These are phyloP conservation scores for Karstenula rhodostoma DNA, from an alignment of 2,329 filamentous ascomycete species.

Conservation along the genomic window DNA sequence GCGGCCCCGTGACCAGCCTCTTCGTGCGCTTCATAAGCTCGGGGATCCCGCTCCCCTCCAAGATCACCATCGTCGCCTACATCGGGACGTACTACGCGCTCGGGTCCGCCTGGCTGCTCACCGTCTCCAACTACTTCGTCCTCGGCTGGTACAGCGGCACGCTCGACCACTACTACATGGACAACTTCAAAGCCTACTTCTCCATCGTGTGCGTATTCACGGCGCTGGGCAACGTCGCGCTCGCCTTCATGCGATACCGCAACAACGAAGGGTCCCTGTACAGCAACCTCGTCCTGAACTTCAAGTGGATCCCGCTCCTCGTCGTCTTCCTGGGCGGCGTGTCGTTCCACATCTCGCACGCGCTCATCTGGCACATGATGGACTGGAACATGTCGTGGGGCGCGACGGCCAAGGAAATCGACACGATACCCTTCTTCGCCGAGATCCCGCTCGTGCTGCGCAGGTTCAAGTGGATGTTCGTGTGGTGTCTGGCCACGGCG, in stretches of 20 bases:
- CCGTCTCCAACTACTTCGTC: slow-evolving; percentile 73
- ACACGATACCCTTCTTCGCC: slow-evolving; percentile 84
- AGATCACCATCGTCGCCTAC: slow-evolving; percentile 75
- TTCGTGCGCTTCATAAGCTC: slow-evolving; percentile 68
- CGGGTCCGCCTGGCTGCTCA: slow-evolving; percentile 71
- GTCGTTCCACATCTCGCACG: slow-evolving; percentile 81
- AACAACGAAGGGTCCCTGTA: slow-evolving; percentile 63
- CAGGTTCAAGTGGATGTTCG: slow-evolving; percentile 73
- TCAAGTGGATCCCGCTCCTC: slow-evolving; percentile 71
- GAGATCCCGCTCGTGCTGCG: slow-evolving; percentile 81
- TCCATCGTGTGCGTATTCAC: slow-evolving; percentile 72
- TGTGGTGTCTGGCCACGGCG: slow-evolving; percentile 67
- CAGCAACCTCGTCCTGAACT: slow-evolving; percentile 61
- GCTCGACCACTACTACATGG: slow-evolving; percentile 81
- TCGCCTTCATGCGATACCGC: slow-evolving; percentile 71
- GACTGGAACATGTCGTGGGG: slow-evolving; percentile 88
- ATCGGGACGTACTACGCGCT: slow-evolving; percentile 78
- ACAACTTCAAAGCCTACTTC: slow-evolving; percentile 74
- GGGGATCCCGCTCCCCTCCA: slow-evolving; percentile 70
- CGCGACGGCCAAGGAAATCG: slow-evolving; percentile 81
- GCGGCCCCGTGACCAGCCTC: slow-evolving; percentile 71
- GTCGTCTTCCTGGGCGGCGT: slow-evolving; percentile 85
- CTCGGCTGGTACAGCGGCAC: slow-evolving; percentile 77
- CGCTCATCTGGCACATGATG: slow-evolving; percentile 82
- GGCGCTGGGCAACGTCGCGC: slow-evolving; percentile 65